Evolutionary conservation across 2,329 filamentous ascomycete species (phyloP), one percentile per base, ranked within the genome.

Genomic region (Epichloe gansuensis): DNA sequence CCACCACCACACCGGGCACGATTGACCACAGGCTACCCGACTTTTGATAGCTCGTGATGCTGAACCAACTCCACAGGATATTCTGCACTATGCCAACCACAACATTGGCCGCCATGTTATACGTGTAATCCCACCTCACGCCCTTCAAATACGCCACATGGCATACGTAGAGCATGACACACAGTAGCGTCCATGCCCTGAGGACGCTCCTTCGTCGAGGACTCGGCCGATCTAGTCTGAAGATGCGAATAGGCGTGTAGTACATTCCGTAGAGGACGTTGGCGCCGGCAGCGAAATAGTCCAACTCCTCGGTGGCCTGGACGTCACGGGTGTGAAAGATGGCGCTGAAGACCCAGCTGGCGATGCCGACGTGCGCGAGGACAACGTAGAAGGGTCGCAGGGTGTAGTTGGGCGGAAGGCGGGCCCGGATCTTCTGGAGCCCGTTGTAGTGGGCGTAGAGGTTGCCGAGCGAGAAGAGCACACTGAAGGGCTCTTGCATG

Each of bases 41-140:
- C 67, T 82, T 81, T 57, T 76, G 74, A 69, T 91, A 97, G 60
- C 84, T 79, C 58, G 73, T 72, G 60, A 86, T 80, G 65, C 86
- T 91, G 69, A 95, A 96, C 68, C 80, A 86, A 44, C 77, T 87
- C 93, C 93, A 97, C 54, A 97, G 71, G 4, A 83, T 50, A 62
- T 97, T 95, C 64, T 90, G 85, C 4, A 91, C 67, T 42, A 90
- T 74, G 3, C 93, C 93, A 11, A 86, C 80, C 3, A 78, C 81
- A 21, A 98, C 87, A 63, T 97, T 98, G 50, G 91, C 93, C 1
- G 86, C 82, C 90, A 98, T 97, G 67, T 98, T 98, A 72, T 98
- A 98, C 5, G 85, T 86, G 67, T 98, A 98, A 68, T 97, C 87
- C 87, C 93, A 98, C 17, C 77, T 75, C 75, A 91, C 88, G 60